Evolutionary conservation across 2,329 filamentous ascomycete species (phyloP).

Genomic region (Helotiales sp.): DNA sequence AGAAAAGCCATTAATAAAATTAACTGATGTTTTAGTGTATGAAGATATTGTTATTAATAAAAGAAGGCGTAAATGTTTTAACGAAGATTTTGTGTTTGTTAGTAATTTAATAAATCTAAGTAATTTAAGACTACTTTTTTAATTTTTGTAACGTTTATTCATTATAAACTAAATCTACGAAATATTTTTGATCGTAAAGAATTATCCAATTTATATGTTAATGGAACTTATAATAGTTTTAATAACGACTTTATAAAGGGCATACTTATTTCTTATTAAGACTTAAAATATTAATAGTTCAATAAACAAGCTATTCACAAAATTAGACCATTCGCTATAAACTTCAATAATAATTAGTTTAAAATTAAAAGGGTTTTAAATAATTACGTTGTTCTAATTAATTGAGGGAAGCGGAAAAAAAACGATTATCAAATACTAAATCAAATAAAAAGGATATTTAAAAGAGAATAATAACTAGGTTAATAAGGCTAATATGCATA

Average conservation of each 20-base stretch:
- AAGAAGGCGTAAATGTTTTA: constrained; percentile 20
- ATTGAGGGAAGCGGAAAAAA: constrained; percentile 25
- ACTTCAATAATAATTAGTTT: constrained; percentile 26
- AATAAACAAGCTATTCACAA: constrained; percentile 17
- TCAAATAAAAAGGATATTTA: constrained; percentile 25
- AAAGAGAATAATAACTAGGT: constrained; percentile 23
- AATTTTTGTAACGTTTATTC: constrained; percentile 25
- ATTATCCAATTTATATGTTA: constrained; percentile 15
- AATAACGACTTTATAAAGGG: constrained; percentile 14
- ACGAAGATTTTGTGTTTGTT: constrained; percentile 24
- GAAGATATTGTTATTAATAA: constrained; percentile 16
- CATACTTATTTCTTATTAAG: too few relatives aligned
- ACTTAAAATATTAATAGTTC: constrained; percentile 17
- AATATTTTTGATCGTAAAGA: constrained; percentile 22
- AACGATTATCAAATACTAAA: constrained; percentile 26
- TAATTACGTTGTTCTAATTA: constrained; percentile 24
- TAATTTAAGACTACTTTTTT: constrained; percentile 25
- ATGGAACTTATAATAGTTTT: constrained; percentile 21
- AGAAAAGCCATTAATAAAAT: too few relatives aligned
- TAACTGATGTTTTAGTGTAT: constrained; percentile 13
- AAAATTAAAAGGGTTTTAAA: constrained; percentile 26
- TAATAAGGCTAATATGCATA: too few relatives aligned
- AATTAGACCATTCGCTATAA: constrained; percentile 18
- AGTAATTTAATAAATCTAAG: too few relatives aligned
- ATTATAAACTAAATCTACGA: constrained; percentile 27